Base-by-base conservation (phyloP, 2,329 filamentous ascomycete species). In the Fonsecaea erecta region DNA sequence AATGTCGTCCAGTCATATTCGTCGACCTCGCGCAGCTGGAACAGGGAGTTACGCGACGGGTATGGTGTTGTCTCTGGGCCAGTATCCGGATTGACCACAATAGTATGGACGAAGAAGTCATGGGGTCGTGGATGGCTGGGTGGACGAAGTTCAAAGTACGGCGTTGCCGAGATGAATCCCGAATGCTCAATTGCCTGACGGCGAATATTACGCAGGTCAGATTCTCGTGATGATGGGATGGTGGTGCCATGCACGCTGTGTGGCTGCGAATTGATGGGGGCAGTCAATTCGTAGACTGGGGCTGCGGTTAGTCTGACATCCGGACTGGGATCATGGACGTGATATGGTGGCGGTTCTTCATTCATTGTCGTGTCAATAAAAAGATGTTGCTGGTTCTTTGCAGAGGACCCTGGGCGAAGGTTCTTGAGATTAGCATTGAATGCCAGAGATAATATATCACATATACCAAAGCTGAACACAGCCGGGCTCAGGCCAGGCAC, bases 71-170 rank as follows among this genome's bases (percentile, higher is more conserved):
- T 37, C 32, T 37, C 28, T 16, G 18, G 1, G 16, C 28, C 7
- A n/a, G 14, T 18, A 34, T 55, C 9, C 37, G 28, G 4, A 8
- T 34, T 11, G 16, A 55, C 12, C 21, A 55, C 52, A 24, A 55
- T 55, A n/a, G 52, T 55, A 37, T 55, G 52, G 18, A 55, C 32
- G 16, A 55, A 55, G 32, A 55, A 55, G 52, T 55, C 52, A 18
- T 37, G 28, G 2, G 52, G 52, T n/a, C 6, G 52, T 34, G 52
- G 16, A 37, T 18, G 52, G 37, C 26, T 34, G n/a, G 28, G 32
- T 5, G 52, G 52, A 40, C 32, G 52, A 37, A 55, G 52, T 8
- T 35, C 52, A 55, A 55, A 55, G 32, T 55, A 55, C 3, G 28
- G 52, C 12, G 32, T 21, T 35, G 52, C 52, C 28, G 52, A 55